phyloP scores from a whole-genome alignment of 805 yeast species.

The Sungouiozyma intestinalis region DNA sequence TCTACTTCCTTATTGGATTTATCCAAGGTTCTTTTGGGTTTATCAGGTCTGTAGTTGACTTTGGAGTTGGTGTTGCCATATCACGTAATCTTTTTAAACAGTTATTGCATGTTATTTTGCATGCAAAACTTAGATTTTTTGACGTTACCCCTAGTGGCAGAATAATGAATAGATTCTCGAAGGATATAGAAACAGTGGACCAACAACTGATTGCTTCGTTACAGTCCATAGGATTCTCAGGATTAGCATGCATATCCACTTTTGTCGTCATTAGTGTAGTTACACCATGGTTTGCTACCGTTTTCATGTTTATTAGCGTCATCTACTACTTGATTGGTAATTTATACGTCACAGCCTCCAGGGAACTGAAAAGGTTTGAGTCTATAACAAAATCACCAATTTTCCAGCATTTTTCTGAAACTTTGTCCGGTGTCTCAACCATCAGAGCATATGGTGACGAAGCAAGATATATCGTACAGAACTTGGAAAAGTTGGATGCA shows the following conservation, averaged over 20 bases:
- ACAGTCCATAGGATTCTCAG: slow-evolving; percentile 50
- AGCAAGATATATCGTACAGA: slow-evolving; percentile 63
- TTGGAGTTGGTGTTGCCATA: slow-evolving; percentile 60
- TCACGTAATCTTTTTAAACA: slow-evolving; percentile 56
- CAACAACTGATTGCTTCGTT: slow-evolving; percentile 73
- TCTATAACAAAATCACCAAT: slow-evolving; percentile 81
- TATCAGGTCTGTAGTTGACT: slow-evolving; percentile 44
- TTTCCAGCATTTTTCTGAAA: slow-evolving; percentile 85
- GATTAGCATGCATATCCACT: slow-evolving; percentile 51
- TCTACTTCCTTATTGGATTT: slow-evolving; percentile 62
- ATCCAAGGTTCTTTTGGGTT: slow-evolving; percentile 42
- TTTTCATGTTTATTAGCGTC: slow-evolving; percentile 50
- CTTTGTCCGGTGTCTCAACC: slow-evolving; percentile 75
- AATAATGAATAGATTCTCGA: slow-evolving; percentile 84
- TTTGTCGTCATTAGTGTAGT: slow-evolving; percentile 56
- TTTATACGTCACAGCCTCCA: slow-evolving; percentile 59
- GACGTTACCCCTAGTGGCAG: slow-evolving; percentile 88
- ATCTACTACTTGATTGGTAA: slow-evolving; percentile 57
- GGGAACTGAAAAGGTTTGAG: slow-evolving; percentile 79
- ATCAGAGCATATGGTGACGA: slow-evolving; percentile 89
- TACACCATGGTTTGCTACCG: slow-evolving; percentile 68
- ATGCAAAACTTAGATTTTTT: slow-evolving; percentile 72
- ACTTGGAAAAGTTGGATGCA: slow-evolving; percentile 59
- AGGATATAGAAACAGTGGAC: slow-evolving; percentile 81
- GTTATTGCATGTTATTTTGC: slow-evolving; percentile 49